These are phyloP conservation scores for Achlya hypogyna DNA, from an alignment of 352 stramenopile species.

Conservation along the genomic window DNA sequence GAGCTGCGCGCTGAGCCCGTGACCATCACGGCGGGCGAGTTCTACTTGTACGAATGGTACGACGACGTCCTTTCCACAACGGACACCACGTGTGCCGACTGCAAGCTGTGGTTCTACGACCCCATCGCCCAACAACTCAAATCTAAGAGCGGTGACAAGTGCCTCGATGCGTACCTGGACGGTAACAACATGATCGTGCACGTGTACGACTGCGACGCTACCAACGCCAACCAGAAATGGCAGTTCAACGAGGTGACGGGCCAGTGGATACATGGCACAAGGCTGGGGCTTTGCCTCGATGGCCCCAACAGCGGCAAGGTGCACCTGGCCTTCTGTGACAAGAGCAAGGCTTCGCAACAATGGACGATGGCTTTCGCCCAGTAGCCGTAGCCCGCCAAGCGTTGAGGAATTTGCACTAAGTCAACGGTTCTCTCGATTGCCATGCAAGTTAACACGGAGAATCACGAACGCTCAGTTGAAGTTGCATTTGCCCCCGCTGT, in stretches of 20 bases:
- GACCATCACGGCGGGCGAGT: neutral
- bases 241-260: slow-evolving; percentile 21
- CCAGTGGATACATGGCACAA: too few relatives aligned
- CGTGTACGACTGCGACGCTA: slow-evolving; percentile 46
- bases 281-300: too few relatives aligned
- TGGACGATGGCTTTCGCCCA: too few relatives aligned
- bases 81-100: neutral
- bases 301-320: too few relatives aligned
- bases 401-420: too few relatives aligned
- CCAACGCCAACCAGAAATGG: slow-evolving; percentile 63
- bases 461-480: too few relatives aligned
- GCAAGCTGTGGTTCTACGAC: slow-evolving; percentile 54
- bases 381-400: too few relatives aligned
- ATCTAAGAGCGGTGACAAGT: slow-evolving; percentile 59
- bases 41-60: neutral
- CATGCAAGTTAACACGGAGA: too few relatives aligned
- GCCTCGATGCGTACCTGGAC: slow-evolving; percentile 47
- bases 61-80: neutral
- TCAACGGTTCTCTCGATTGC: too few relatives aligned
- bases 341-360: too few relatives aligned
- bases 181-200: slow-evolving; percentile 43
- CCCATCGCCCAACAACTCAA: slow-evolving; percentile 35
- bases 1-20: neutral
- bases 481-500: too few relatives aligned
- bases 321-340: too few relatives aligned